Evolutionary conservation across 805 yeast genomes (phyloP), one percentile per base, ranked within the genome.

Genomic region (Sugiyamaella floridensis): DNA sequence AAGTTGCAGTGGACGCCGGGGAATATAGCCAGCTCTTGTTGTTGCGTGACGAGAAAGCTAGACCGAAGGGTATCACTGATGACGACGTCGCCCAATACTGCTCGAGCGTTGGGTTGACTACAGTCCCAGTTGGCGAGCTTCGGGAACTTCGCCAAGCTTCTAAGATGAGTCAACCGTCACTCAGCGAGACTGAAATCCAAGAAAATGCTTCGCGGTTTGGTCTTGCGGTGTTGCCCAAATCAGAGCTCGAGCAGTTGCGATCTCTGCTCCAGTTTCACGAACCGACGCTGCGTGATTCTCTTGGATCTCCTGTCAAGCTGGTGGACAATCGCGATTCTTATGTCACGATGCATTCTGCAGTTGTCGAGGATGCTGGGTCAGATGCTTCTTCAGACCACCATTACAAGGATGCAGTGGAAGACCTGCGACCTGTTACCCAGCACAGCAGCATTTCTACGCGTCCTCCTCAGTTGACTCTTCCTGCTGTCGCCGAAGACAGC

Each of bases 271-370:
- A 20, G 9, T 42, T 10, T 40, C 28, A 19, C 12, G 53, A 45
- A 12, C 45, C 54, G 14, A 47, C 49, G 4, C 49, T 55, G 40
- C 26, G 52, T 37, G 57, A 55, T 10, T 47, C 49, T 2, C 43
- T 55, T n/a, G 55, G 53, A 9, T 51, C 57, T 16, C 58, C 58
- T 19, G 55, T 50, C 12, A 50, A 52, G 10, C 50, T 51, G 12
- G 58, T 57, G n/a, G 37, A 32, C 34, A 42, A 29, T 29, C 48
- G 51, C 19, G 29, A 44, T 14, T 40, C 51, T 15, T 16, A 47
- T 5, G 44, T 37, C 47, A 50, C 51, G 19, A 50, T 53, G 40
- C 60, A 57, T 11, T 49, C 60, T 2, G 60, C 57, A 6, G 51
- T 56, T 12, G 26, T 57, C 15, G 57, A 55, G 18, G 59, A 56